Evolutionary conservation across 176 grass and related monocot species (phyloP).

Genomic region (Hordeum marinum): DNA sequence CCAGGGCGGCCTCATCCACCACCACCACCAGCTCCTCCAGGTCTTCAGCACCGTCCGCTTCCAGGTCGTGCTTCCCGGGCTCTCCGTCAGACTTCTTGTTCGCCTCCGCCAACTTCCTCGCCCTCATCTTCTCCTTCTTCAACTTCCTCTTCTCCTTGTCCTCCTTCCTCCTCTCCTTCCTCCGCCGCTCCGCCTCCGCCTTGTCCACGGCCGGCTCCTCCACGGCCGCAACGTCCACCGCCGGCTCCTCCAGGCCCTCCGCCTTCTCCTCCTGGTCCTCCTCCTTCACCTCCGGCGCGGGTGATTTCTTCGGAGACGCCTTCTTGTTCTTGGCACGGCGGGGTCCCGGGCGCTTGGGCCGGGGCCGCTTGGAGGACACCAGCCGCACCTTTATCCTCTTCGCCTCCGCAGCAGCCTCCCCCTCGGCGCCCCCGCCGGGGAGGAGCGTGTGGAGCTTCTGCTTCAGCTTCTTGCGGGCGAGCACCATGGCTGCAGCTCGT

Average conservation of each 20-base stretch:
- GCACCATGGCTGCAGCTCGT: conserved; percentile 48
- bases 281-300: not conserved
- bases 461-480: conserved; percentile 86
- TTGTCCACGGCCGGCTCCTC: not conserved
- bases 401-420: not conserved
- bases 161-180: conserved; percentile 39
- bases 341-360: conserved; percentile 19
- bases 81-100: too few species aligned
- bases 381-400: conserved; percentile 46
- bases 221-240: not conserved
- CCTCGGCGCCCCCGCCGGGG: not conserved
- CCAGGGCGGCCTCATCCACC: not conserved
- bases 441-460: conserved; percentile 48
- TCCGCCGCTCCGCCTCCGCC: conserved; percentile 10
- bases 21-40: not conserved
- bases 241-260: not conserved
- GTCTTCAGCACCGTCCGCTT: not conserved
- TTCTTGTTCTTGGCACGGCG: conserved; percentile 17
- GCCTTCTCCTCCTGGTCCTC: not conserved
- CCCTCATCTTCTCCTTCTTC: conserved; percentile 55
- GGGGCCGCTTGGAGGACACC: conserved; percentile 43
- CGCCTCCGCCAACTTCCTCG: conserved; percentile 21
- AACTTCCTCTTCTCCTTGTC: not conserved
- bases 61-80: not conserved
- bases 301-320: not conserved